Base-by-base conservation (phyloP, 2,329 filamentous ascomycete species). In the Penicillium sumatraense region DNA sequence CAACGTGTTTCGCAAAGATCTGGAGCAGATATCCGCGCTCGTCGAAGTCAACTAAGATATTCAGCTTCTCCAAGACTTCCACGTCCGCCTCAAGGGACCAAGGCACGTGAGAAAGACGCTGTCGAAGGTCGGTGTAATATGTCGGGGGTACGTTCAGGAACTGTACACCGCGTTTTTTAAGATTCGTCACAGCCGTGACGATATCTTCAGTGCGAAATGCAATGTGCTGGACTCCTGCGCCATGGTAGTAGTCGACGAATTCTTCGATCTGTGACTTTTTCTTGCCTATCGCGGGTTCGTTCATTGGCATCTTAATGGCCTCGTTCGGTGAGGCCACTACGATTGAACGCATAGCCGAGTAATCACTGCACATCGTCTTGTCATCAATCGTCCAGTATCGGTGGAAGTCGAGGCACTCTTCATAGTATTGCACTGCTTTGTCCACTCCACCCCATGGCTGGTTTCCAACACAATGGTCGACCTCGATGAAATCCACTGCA, bases 311-410 rank as follows among this genome's bases (percentile, higher is more conserved):
- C 80, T 96, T 96, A 77, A 96, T 90, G 4, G 88, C 75, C 61
- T 92, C 88, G 78, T 92, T 89, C 52, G 86, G 85, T 21, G 87
- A 90, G 41, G 89, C 86, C 88, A 96, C 93, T 69, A 96, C 93
- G 68, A 96, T 86, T 60, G 86, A 90, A 74, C 87, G 90, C 61
- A 96, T 84, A 9, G 93, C 91, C 0, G 88, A 91, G 81, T 90
- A 96, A 68, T 96, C 91, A 59, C 90, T 95, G 80, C 87, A 90
- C 79, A 96, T 95, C 70, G 91, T 85, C 60, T 85, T 87, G 80
- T 96, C 93, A 75, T 96, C 93, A 56, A 96, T 91, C 46, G 86
- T 90, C 92, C 93, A 96, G 85, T 96, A 96, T 64, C 92, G 90
- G 80, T 96, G 91, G 83, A 96, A 96, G 53, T 87, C 87, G 21